phyloP scores from a whole-genome alignment of 2,329 filamentous ascomycete species.

The Basipetospora chlamydospora region DNA sequence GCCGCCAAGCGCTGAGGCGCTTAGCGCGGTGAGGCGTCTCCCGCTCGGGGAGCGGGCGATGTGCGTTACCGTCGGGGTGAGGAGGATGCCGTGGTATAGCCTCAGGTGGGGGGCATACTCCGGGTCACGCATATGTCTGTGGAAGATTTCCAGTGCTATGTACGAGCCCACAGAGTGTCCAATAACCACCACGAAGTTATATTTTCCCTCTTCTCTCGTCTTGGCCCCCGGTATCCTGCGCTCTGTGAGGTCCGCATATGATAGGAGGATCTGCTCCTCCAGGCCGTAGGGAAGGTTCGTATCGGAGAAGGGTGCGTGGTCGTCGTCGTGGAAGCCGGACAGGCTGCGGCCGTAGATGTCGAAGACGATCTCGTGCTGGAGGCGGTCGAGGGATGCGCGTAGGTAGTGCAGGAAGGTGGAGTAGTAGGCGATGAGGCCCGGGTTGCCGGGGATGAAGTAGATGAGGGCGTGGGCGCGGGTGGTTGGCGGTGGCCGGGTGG shows the following conservation, averaged over 20 bases:
- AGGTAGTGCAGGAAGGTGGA: conserved; percentile 47
- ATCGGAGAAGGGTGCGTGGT: conserved; percentile 29
- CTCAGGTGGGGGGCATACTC: conserved; percentile 20
- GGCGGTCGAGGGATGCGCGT: conserved; percentile 33
- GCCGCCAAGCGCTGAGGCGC: conserved; percentile 21
- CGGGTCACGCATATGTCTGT: conserved; percentile 32
- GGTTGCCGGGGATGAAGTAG: conserved; percentile 65
- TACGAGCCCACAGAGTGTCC: conserved; percentile 66
- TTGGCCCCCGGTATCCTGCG: conserved; percentile 14
- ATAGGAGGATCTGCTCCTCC: conserved; percentile 34
- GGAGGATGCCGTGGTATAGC: conserved; percentile 41
- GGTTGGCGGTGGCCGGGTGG: conserved; percentile 10
- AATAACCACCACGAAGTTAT: conserved; percentile 48
- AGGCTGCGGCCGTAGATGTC: conserved; percentile 45
- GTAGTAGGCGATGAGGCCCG: conserved; percentile 63
- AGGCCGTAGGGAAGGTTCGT: conserved; percentile 32
- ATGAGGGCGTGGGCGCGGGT: conserved; percentile 32
- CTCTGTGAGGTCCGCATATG: conserved; percentile 22
- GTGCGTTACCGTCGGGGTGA: conserved; percentile 64
- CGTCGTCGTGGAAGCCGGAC: conserved; percentile 40
- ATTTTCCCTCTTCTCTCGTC: conserved; percentile 17
- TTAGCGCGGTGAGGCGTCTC: conserved; percentile 19
- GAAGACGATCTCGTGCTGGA: conserved; percentile 24
- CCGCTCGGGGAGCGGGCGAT: conserved; percentile 51
- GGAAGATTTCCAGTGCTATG: conserved; percentile 53